Evolutionary conservation across 768 basidiomycete species (phyloP).

Genomic region (Mrakia frigida): DNA sequence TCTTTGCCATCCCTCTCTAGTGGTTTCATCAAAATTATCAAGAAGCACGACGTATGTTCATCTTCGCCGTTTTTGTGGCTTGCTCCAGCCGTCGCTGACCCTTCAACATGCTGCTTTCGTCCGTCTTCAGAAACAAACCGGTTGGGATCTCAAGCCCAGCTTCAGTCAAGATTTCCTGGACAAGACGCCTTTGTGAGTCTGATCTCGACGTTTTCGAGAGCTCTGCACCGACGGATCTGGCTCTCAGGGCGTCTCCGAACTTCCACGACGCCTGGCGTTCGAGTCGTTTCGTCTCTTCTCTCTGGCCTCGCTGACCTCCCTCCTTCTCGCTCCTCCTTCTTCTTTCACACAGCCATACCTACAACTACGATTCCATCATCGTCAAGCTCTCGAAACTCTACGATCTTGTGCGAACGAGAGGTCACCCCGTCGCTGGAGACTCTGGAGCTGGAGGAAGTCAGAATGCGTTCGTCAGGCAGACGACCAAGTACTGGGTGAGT

Average conservation of each 20-base stretch:
- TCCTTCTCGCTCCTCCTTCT: not conserved
- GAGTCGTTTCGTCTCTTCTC: not conserved
- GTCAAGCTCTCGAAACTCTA: conserved; percentile 93
- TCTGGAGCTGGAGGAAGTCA: conserved; percentile 89
- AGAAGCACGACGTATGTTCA: conserved; percentile 86
- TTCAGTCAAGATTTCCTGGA: conserved; percentile 91
- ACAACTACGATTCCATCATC: conserved; percentile 70
- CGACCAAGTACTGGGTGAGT: conserved; percentile 95
- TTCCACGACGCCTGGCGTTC: too few relatives aligned
- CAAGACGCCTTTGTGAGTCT: conserved; percentile 53
- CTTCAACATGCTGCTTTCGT: not conserved
- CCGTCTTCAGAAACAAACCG: conserved; percentile 83
- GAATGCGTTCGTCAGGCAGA: conserved; percentile 96
- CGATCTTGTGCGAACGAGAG: conserved; percentile 88
- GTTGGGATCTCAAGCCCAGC: conserved; percentile 67
- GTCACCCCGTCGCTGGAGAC: conserved; percentile 90
- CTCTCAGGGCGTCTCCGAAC: too few relatives aligned
- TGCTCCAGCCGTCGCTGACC: not conserved
- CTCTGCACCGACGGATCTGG: too few relatives aligned
- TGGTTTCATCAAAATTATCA: conserved; percentile 96
- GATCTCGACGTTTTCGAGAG: too few relatives aligned
- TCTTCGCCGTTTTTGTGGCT: not conserved
- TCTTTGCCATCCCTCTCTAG: not conserved
- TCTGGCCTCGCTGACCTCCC: not conserved
- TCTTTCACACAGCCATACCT: conserved; percentile 11